A percentile compares a stretch with the other conserved stretches of the same genome.
These are phyloP conservation scores for Halophytophthora polymorphica DNA, from an alignment of 352 stramenopile species.

Conservation along the genomic window DNA sequence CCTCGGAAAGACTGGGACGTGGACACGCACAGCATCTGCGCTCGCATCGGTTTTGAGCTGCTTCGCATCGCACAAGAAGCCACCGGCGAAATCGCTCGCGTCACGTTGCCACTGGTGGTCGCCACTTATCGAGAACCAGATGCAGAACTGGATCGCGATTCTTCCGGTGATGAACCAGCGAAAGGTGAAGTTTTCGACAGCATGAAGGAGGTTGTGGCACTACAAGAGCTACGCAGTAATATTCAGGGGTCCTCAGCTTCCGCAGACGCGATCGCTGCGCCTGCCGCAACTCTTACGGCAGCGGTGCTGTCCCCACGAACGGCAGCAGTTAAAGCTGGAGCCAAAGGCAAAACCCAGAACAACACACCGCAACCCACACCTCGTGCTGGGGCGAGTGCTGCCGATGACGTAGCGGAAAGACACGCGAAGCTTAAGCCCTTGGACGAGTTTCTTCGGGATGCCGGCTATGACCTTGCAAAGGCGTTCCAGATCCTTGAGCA, in stretches of 20 bases:
- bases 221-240: constrained; percentile 17
- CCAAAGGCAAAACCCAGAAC: constrained; percentile 24
- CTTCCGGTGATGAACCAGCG: background rate
- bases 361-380: constrained; percentile 25
- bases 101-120: constrained; percentile 21
- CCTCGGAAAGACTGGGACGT: constrained; percentile 33
- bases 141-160: background rate
- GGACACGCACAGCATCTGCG: constrained; percentile 47
- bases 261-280: constrained; percentile 2
- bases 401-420: constrained; percentile 7
- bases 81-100: constrained; percentile 18
- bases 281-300: background rate
- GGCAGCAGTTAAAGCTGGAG: constrained; percentile 7
- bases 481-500: constrained; percentile 25
- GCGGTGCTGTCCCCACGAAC: constrained; percentile 9
- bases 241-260: background rate
- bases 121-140: background rate
- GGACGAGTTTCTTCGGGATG: constrained; percentile 33
- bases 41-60: constrained; percentile 62
- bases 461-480: constrained; percentile 29
- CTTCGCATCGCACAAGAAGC: constrained; percentile 34
- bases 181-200: constrained; percentile 13
- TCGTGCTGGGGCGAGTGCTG: constrained; percentile 7
- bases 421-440: constrained; percentile 24
- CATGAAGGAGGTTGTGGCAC: constrained; percentile 22